Percentiles rank a stretch among this genome's conserved stretches.
These are phyloP conservation scores for Stagonosporopsis cucurbitacearum DNA, from an alignment of 2,329 filamentous ascomycete species.

Conservation along the genomic window DNA sequence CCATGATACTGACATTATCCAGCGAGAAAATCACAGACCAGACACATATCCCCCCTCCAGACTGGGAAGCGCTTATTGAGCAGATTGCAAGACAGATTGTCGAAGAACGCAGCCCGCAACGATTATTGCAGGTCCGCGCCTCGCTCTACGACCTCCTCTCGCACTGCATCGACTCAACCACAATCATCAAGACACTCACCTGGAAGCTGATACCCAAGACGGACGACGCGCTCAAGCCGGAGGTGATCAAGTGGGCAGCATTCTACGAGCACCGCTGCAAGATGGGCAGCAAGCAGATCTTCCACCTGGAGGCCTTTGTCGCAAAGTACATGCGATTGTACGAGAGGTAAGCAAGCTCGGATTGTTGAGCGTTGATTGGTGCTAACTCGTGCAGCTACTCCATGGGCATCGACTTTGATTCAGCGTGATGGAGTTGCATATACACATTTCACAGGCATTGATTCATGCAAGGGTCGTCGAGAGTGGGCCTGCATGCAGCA, in stretches of 20 bases:
- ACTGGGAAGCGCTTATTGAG: conserved; percentile 92
- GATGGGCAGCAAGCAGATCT: conserved; percentile 92
- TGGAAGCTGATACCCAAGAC: conserved; percentile 90
- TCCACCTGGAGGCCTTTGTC: conserved; percentile 97
- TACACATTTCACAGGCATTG: neutral
- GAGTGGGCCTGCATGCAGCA: neutral
- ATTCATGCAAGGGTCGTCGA: neutral
- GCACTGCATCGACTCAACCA: conserved; percentile 95
- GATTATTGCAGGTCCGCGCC: conserved; percentile 84
- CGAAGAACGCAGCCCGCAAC: conserved; percentile 86
- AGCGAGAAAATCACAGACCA: conserved; percentile 90
- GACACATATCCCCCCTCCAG: conserved; percentile 90
- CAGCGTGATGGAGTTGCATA: conserved; percentile 8
- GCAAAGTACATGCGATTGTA: conserved; percentile 97
- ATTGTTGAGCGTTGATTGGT: neutral
- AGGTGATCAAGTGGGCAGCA: conserved; percentile 93
- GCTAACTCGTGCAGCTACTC: conserved; percentile 53
- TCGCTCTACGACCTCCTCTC: conserved; percentile 98
- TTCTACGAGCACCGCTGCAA: conserved; percentile 97
- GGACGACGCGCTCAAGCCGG: conserved; percentile 86
- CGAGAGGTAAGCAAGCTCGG: conserved; percentile 71
- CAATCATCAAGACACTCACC: conserved; percentile 90
- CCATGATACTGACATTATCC: conserved; percentile 21
- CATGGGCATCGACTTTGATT: conserved; percentile 72
- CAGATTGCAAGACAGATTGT: conserved; percentile 94